Evolutionary conservation across 352 stramenopile species (phyloP), one percentile per base, ranked within the genome.

Genomic region (Phytophthora sp.): DNA sequence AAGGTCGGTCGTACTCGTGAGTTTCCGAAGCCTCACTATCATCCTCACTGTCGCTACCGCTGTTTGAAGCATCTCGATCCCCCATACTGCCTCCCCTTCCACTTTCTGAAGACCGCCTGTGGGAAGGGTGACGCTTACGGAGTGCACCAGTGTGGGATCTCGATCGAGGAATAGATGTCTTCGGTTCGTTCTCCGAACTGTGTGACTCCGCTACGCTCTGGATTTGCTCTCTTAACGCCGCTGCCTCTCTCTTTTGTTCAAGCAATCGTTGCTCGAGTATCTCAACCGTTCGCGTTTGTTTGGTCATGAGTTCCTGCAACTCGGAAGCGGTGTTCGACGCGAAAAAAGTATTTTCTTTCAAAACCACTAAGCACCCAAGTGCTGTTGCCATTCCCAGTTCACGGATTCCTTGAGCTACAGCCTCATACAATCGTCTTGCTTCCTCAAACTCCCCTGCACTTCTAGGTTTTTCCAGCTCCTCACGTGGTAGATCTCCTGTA

Each of bases 281-380:
- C 21, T 84, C 68, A 5, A 93, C 64, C 0, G 80, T 87, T 32
- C 67, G 38, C 13, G 68, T 78, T 54, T 93, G 84, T 32, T 77
- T 84, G 9, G 31, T 56, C 62, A 89, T 74, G 23, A 79, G 69
- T 5, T 92, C 80, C 20, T 92, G 80, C 4, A 89, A 54, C 44
- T 92, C 82, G 6, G 71, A 67, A 0, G 79, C 73, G 4, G 84
- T 78, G 34, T 80, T 88, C 2, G 77, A 89, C 0, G 81, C 79
- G 43, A 87, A 88, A 24, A 91, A 72, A 3, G 84, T 79, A n/a
- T 72, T 91, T 46, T 91, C 79, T n/a, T 88, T 88, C 56, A 91
- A 55, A 13, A 87, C 66, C 7, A 58, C 45, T 0, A 93, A 59
- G 48, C 84, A 92, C 1, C 67, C 79, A 12, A 93, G 34, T 3